Base-by-base conservation (phyloP, 179 eudicot species). In the Spinacia oleracea region DNA sequence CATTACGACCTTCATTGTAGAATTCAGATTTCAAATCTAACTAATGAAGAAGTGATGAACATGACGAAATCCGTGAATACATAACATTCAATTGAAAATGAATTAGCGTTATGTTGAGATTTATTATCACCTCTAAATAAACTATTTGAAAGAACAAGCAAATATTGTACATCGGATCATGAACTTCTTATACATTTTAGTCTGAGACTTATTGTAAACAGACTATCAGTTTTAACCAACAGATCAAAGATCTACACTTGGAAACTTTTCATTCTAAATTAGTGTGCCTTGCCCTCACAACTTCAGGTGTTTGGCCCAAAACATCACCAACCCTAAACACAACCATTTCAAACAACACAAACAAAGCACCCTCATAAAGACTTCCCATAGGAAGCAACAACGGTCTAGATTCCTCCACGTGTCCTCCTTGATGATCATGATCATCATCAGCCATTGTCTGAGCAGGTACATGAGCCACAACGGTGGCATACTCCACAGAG, bases 331-430 rank as follows among this genome's bases (percentile, higher is more conserved):
- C 83, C 81, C 45, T 83, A 71, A 83, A 95, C 78, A 95, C 90
- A 77, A 89, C 92, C 92, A 93, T 93, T 88, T 95, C 98, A 81
- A 95, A 95, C 88, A 93, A 79, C 84, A 95, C 98, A 84, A 83
- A 93, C 89, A 93, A 74, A 9, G 92, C 93, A 23, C 97, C 98
- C 69, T 93, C 98, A 46, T 93, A 95, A 14, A 90, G 46, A 78
- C 98, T 93, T 68, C 98, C 98, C 98, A 95, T 95, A 6, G 97
- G 98, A 76, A 93, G 87, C 90, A 89, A 77, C 90, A 89, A 77
- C 85, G 82, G 83, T 78, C 83, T 79, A 20, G 86, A 77, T 78
- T 56, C 45, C 63, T 74, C 81, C 66, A 62, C 83, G 40, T 83
- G 85, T 18, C 58, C 85, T 7, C 27, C 87, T 78, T 25, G 73